Evolutionary conservation across 495 filamentous ascomycete genomes (phyloP).

Genomic region (Friedmanniomyces endolithicus): DNA sequence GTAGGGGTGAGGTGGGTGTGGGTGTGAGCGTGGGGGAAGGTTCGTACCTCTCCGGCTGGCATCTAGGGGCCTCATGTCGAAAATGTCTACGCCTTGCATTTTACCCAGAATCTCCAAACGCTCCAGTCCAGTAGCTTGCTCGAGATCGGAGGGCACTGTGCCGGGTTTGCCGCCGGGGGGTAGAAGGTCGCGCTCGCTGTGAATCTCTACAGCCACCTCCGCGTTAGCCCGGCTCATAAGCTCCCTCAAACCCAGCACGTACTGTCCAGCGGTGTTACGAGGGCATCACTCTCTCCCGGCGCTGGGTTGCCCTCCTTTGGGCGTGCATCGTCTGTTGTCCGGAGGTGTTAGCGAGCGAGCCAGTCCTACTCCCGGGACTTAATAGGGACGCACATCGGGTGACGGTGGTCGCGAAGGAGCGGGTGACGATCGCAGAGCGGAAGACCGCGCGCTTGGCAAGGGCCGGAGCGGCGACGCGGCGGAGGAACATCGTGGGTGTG

Average conservation of each 20-base stretch:
- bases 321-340: slow-evolving; percentile 11
- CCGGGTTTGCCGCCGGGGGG: slow-evolving; percentile 69
- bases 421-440: slow-evolving; percentile 39
- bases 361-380: slow-evolving; percentile 9
- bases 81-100: slow-evolving; percentile 96
- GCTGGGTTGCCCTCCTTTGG: slow-evolving; percentile 14
- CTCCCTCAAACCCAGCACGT: slow-evolving; percentile 5
- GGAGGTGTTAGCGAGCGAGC: slow-evolving; percentile 13
- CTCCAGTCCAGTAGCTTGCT: slow-evolving; percentile 93
- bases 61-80: slow-evolving; percentile 95
- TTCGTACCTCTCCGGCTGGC: slow-evolving; percentile 67
- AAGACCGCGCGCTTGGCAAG: slow-evolving; percentile 57
- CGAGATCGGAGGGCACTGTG: slow-evolving; percentile 80
- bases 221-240: background rate
- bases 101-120: slow-evolving; percentile 97
- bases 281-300: slow-evolving; percentile 16
- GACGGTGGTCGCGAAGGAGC: slow-evolving; percentile 46
- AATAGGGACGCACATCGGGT: slow-evolving; percentile 43
- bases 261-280: slow-evolving; percentile 29
- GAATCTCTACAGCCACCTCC: slow-evolving; percentile 52
- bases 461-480: slow-evolving; percentile 57
- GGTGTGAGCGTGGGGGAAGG: background rate
- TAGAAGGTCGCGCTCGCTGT: slow-evolving; percentile 65
- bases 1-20: background rate
- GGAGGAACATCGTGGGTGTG: slow-evolving; percentile 57